These are phyloP conservation scores for Parmelia sp. DNA, from an alignment of 495 filamentous ascomycete genomes.

Conservation along the genomic window DNA sequence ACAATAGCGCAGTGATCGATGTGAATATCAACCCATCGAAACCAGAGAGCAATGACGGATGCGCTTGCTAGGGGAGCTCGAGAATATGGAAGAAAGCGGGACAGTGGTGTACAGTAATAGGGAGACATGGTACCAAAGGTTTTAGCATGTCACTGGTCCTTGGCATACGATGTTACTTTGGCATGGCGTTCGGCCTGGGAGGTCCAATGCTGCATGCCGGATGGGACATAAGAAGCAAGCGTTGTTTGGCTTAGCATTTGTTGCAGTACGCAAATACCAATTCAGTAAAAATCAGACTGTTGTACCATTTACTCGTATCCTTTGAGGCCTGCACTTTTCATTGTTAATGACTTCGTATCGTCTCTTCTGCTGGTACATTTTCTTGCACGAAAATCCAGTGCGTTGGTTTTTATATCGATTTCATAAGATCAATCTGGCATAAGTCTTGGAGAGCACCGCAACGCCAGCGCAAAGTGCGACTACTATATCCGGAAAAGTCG, in stretches of 20 bases:
- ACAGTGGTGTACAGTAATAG: constrained; percentile 7
- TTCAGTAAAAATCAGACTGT: background rate
- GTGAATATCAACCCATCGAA: constrained; percentile 79
- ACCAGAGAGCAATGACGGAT: constrained; percentile 67
- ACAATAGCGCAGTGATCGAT: constrained; percentile 67
- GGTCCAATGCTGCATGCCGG: background rate
- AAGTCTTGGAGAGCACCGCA: background rate
- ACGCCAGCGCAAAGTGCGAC: background rate
- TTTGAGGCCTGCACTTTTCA: background rate
- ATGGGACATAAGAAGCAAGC: constrained; percentile 1
- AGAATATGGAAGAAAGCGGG: background rate
- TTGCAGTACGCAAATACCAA: background rate
- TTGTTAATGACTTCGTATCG: background rate
- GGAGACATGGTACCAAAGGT: constrained; percentile 9
- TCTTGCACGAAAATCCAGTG: background rate
- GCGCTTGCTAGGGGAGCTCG: constrained; percentile 56
- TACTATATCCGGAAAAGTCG: background rate
- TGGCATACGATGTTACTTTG: background rate
- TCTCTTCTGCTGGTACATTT: background rate
- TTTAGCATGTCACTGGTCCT: constrained; percentile 1
- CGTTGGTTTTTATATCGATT: background rate
- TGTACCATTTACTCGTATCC: background rate
- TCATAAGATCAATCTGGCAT: background rate
- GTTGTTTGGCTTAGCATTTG: background rate
- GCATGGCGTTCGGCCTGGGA: constrained; percentile 16